Evolutionary conservation across 2,329 filamentous ascomycete genomes (phyloP), one percentile per base, ranked within the genome.

Genomic region (Thyridium curvatum): DNA sequence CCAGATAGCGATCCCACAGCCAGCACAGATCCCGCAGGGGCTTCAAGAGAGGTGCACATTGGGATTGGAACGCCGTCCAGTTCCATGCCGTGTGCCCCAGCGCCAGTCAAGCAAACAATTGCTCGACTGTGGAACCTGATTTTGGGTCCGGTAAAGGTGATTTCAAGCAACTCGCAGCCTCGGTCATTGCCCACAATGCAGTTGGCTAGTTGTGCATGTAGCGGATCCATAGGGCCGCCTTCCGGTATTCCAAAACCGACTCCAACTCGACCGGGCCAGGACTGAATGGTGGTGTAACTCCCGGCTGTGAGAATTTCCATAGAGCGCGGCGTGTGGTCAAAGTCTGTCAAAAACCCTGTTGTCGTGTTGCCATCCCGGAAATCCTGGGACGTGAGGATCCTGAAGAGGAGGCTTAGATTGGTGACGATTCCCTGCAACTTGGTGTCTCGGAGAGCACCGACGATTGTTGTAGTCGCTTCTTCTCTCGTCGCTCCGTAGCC

Each of bases 391-490:
- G 21, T 26, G 21, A 26, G 21, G 21, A 26, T 26, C 21, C 10
- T 26, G 21, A 26, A 6, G 21, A 26, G 21, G 6, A 26, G 21
- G 21, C 10, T 10, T 26, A 26, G 10, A 26, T 26, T 26, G 21
- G 21, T 26, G 21, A 26, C 21, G 21, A 26, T 26, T 6, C 21
- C 21, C 21, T 26, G 21, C 10, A 26, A 10, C 68, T 14, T 88
- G 63, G 42, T 82, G 85, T 37, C 75, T 69, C 6, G 86, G 66
- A 1, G 82, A 81, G 31, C 77, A 73, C 42, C 71, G 60, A 17
- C 84, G 70, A 33, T 71, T 70, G 1, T 66, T 26, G 21, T 10
- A 26, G 21, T 26, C 10, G 21, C 21, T 26, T 26, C 21, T 10
- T 26, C 21, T 10, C 21, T 26, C 10, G 21, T 26, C 5, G 21